Evolutionary conservation across 2,329 filamentous ascomycete genomes (phyloP), one percentile per base, ranked within the genome.

Genomic region (Reticulascus tulasneorum): DNA sequence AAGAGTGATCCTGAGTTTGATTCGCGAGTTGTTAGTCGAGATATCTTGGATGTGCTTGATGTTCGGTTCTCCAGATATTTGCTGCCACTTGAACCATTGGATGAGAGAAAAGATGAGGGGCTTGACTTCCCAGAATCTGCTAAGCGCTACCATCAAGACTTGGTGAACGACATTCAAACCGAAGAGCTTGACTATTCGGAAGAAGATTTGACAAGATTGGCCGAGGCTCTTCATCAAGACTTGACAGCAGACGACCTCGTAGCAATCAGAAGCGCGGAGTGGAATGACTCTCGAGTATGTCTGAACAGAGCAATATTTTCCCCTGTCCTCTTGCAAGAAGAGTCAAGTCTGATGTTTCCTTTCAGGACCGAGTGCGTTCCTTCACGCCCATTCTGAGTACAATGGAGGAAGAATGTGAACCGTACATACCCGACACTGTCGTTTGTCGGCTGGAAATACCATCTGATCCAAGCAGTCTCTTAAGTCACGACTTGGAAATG

Each of bases 401-500:
- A 4, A 20, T 20, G 18, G 19, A 21, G 2, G 47, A 50, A 2
- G 35, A 47, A 7, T 5, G 26, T 7, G 36, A 34, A 7, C 33
- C 36, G 1, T 56, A 50, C 32, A 19, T 54, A n/a, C 56, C 52
- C 1, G 26, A 38, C 7, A 24, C 33, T 2, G 37, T 42, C 1
- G 40, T 40, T 17, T 41, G 47, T 6, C 12, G 47, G 4, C 49
- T 63, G 4, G 52, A 58, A 23, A 35, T 56, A 2, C 52, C 52
- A 19, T 58, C 58, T 1, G 57, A 59, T 3, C 54, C 60, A 10
- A 40, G 27, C 11, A 62, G 46, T 16, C 54, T 56, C 3, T n/a
- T 29, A 7, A 30, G 38, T 5, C 4, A 18, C 2, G 16, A 25
- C 2, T 37, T 27, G 18, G 35, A 9, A 29, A 34, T 21, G 12